A percentile compares a stretch with the other conserved stretches of the same genome.
Conservation (phyloP, 2,329 filamentous ascomycete genomes). For the Aspergillus quadrilineatus region DNA sequence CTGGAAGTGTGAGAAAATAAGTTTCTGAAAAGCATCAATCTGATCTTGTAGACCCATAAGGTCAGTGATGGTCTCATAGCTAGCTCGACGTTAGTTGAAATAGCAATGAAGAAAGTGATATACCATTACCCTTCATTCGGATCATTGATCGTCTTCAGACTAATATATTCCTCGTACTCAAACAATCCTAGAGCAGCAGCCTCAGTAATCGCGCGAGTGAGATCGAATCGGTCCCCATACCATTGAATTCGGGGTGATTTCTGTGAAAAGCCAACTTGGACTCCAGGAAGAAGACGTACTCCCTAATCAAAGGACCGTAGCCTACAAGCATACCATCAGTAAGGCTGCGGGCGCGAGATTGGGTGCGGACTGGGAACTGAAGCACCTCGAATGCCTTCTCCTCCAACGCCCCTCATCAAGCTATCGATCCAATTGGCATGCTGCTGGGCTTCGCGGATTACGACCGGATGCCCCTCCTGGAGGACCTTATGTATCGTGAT, state of each 20-base stretch:
- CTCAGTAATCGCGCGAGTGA: slow-evolving; percentile 2
- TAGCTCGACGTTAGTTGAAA: slow-evolving; percentile 30
- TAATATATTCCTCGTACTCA: slow-evolving; percentile 98
- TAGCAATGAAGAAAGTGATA: not conserved
- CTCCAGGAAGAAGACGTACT: slow-evolving; percentile 94
- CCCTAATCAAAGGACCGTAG: slow-evolving; percentile 87
- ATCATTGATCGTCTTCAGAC: slow-evolving; percentile 95
- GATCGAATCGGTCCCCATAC: slow-evolving; percentile 41
- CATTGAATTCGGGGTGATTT: slow-evolving; percentile 96
- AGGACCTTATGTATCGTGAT: slow-evolving; percentile 97
- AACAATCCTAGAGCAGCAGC: slow-evolving; percentile 62
- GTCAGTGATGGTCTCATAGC: slow-evolving; percentile 89
- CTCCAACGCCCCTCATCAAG: slow-evolving; percentile 75
- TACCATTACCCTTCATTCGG: slow-evolving; percentile 83
- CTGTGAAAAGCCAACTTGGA: slow-evolving; percentile 96
- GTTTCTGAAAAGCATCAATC: slow-evolving; percentile 97
- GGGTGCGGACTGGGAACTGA: not conserved
- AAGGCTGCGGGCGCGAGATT: not conserved
- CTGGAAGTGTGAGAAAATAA: slow-evolving; percentile 96
- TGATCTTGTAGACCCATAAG: slow-evolving; percentile 96
- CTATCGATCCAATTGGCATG: slow-evolving; percentile 92
- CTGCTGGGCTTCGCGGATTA: slow-evolving; percentile 81
- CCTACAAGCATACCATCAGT: slow-evolving; percentile 41
- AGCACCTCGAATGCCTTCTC: slow-evolving; percentile 76
- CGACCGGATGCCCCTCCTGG: slow-evolving; percentile 90